phyloP scores from a whole-genome alignment of 1,139 yeast species.

The Meyerozyma smithsonii region DNA sequence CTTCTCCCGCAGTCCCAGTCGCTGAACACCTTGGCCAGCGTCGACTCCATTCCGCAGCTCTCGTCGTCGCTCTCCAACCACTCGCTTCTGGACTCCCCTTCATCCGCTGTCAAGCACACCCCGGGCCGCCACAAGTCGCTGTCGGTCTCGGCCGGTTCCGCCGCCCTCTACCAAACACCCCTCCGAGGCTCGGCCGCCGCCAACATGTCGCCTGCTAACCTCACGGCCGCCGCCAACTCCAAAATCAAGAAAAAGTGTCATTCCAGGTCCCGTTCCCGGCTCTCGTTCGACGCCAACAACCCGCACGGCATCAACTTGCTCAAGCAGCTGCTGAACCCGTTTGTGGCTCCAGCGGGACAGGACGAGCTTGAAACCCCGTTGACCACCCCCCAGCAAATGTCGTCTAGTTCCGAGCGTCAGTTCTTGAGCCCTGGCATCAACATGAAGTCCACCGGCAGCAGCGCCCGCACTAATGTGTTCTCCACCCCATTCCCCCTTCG shows the following conservation, averaged over 20 bases:
- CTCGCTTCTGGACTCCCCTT: constrained; percentile 31
- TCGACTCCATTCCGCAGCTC: constrained; percentile 39
- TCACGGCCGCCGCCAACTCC: constrained; percentile 15
- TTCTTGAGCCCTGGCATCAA: not conserved
- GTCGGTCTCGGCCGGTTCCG: constrained; percentile 21
- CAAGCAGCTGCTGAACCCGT: constrained; percentile 1
- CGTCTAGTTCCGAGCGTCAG: not conserved
- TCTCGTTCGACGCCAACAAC: constrained; percentile 32
- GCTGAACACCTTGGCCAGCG: constrained; percentile 39
- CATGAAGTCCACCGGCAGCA: constrained; percentile 7
- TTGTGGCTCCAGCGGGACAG: constrained; percentile 7
- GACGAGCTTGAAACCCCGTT: constrained; percentile 4
- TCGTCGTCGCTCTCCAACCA: constrained; percentile 33
- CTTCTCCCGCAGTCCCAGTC: constrained; percentile 27
- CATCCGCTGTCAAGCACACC: constrained; percentile 16
- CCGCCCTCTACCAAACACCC: constrained; percentile 25
- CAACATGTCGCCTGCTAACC: constrained; percentile 21
- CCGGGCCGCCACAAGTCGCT: constrained; percentile 32
- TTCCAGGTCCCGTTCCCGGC: constrained; percentile 37
- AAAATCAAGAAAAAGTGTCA: constrained; percentile 35
- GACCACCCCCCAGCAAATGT: not conserved
- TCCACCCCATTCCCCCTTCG: constrained; percentile 8
- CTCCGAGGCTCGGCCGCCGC: constrained; percentile 15
- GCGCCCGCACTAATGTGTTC: not conserved
- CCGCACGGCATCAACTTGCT: constrained; percentile 1